phyloP scores from a whole-genome alignment of 805 yeast species.

The Zygosaccharomyces bisporus region DNA sequence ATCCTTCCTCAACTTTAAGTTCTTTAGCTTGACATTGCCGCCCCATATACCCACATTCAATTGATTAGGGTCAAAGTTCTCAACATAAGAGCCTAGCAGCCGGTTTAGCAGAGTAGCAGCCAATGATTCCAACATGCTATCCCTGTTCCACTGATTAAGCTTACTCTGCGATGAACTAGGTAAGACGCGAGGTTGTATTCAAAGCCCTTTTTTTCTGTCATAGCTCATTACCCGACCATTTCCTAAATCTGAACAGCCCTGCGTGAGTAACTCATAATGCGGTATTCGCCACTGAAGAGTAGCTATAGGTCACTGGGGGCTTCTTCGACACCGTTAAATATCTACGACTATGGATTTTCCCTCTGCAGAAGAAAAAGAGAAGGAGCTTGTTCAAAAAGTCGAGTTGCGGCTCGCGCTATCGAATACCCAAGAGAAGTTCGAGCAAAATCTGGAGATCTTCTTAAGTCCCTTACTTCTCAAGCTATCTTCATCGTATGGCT shows the following conservation, averaged over 20 bases:
- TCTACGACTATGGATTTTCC: neutral
- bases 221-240: constrained; percentile 9
- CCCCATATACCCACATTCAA: constrained; percentile 95
- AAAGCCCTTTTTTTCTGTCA: neutral
- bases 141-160: neutral
- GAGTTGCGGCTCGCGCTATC: constrained; percentile 81
- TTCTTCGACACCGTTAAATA: neutral
- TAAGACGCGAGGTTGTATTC: neutral
- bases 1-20: constrained; percentile 78
- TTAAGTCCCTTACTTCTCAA: constrained; percentile 77
- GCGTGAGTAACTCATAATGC: neutral
- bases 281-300: neutral
- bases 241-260: constrained; percentile 1
- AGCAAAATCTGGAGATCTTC: constrained; percentile 55
- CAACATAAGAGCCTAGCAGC: constrained; percentile 57
- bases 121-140: constrained; percentile 36
- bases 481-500: constrained; percentile 62
- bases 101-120: constrained; percentile 36
- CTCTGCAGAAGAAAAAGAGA: constrained; percentile 43
- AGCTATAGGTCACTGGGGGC: neutral
- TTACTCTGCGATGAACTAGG: neutral
- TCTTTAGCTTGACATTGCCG: constrained; percentile 86
- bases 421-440: constrained; percentile 59
- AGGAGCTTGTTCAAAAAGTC: constrained; percentile 65
- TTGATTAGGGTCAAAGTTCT: constrained; percentile 93